Evolutionary conservation across 176 grass and related monocot species (phyloP).

Genomic region (Chrysopogon serrulatus): DNA sequence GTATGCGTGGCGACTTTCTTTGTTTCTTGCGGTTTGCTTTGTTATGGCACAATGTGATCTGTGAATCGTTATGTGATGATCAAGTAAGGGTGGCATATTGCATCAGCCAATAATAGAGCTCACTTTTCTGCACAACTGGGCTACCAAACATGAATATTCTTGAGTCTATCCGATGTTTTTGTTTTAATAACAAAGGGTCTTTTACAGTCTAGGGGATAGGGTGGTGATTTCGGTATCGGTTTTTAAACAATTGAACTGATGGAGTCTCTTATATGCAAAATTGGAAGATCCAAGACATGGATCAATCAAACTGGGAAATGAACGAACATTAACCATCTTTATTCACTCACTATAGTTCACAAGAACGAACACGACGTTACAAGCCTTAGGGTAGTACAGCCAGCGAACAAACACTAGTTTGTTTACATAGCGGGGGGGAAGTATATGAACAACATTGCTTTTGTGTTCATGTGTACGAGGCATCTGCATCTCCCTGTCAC

Average conservation of each 20-base stretch:
- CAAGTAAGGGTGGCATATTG: neutral
- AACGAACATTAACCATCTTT: slow-evolving; percentile 26
- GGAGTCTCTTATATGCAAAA: neutral
- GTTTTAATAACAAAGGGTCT: neutral
- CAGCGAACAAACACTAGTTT: neutral
- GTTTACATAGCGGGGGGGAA: slow-evolving; percentile 4
- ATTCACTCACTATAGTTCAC: slow-evolving; percentile 23
- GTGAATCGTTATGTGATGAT: neutral
- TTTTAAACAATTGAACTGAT: neutral
- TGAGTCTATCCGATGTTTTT: neutral
- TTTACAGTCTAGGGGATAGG: neutral
- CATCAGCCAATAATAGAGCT: neutral
- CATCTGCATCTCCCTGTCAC: slow-evolving; percentile 20
- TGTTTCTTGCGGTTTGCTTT: neutral
- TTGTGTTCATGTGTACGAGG: neutral
- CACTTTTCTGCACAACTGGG: neutral
- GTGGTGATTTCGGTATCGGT: too few relatives aligned
- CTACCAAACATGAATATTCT: neutral
- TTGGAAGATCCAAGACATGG: neutral
- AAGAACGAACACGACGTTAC: slow-evolving; percentile 9
- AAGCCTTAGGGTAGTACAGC: neutral
- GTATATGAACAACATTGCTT: neutral
- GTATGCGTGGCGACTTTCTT: neutral
- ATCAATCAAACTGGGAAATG: neutral
- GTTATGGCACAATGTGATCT: neutral